Evolutionary conservation across 139 green algal species (phyloP), one percentile per base, ranked within the genome.

Genomic region (Micromonas pusilla): DNA sequence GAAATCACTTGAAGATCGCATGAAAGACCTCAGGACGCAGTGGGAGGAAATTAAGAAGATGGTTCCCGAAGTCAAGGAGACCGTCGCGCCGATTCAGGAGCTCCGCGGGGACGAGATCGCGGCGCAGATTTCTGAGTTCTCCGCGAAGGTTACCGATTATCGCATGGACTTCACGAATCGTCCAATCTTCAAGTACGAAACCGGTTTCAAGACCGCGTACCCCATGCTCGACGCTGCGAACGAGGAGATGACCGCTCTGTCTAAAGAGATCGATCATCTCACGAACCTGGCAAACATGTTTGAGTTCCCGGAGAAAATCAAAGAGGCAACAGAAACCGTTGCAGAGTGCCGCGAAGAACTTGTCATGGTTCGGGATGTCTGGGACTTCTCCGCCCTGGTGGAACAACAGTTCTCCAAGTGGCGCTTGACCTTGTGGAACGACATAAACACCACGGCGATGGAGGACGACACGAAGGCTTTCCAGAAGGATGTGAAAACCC

Each of bases 401-500:
- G 87, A 93, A 79, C 63, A 82, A 52, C 88, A 92, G 81, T 93
- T 93, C 76, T 53, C 84, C 65, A 80, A 87, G 32, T 96, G 89
- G 89, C 76, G 82, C n/a, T 53, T 83, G 19, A 93, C 87, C 13
- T 83, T 92, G 30, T 96, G 91, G 91, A 87, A 77, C 37, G 82
- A 91, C 81, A 93, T 96, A 77, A 83, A 84, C 16, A 92, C 87
- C 3, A 86, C 91, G 30, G 71, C 88, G 25, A 93, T 96, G 87
- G 91, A 95, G 81, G 91, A 94, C 16, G 90, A 89, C 26, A 87
- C 90, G 70, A 96, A 95, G 87, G 66, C 71, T 1, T 93, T 94
- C 72, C 85, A 92, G 34, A 96, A 96, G 83, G 90, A 96, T 78
- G 85, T 91, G 26, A 87, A 87, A 63, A 71, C 78, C 6, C 79